Base-by-base conservation (phyloP, 352 stramenopile genomes). In the Globisporangium radiosum region DNA sequence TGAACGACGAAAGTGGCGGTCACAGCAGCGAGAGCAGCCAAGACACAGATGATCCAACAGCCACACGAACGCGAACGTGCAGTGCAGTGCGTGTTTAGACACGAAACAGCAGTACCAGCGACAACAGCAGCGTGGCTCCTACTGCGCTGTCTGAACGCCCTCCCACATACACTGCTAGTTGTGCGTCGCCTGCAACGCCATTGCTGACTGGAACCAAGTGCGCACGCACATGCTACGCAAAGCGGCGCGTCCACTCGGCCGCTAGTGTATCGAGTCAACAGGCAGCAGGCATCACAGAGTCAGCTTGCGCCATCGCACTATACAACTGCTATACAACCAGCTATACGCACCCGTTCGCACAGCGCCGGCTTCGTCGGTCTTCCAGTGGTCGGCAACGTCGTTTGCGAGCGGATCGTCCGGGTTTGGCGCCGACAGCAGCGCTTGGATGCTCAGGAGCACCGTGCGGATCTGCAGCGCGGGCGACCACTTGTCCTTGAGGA, bases 401-500 rank as follows among this genome's bases (percentile, higher is more conserved):
- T 99, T 98, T 58, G 98, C 95, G 38, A 99, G 78, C 42, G 97
- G 96, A 73, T 99, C 91, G 81, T 98, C 92, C 45, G 96, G 96
- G 82, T 99, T 99, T 1, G 96, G 96, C 19, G 94, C 95, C 54
- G 86, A 97, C 54, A 99, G 76, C 54, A 99, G 81, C 25, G 96
- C 84, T 72, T 99, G 97, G 71, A 99, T 99, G 65, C 87, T 98
- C 56, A 99, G 76, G 15, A 99, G 78, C 53, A 99, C 95, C 2
- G 96, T 99, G 69, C 96, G 81, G 73, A 99, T 99, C 83, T 99
- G 96, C 47, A 99, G 83, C n/a, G 96, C 96, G 1, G 97, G 97
- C 54, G 92, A 98, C 97, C 97, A 99, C 76, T 99, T 99, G 81
- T 99, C 95, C 75, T 99, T 99, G 59, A 99, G 81, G 71, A 99